These are phyloP conservation scores for Ogataea nakhonphanomensis DNA, from an alignment of 805 yeast species.

Conservation along the genomic window DNA sequence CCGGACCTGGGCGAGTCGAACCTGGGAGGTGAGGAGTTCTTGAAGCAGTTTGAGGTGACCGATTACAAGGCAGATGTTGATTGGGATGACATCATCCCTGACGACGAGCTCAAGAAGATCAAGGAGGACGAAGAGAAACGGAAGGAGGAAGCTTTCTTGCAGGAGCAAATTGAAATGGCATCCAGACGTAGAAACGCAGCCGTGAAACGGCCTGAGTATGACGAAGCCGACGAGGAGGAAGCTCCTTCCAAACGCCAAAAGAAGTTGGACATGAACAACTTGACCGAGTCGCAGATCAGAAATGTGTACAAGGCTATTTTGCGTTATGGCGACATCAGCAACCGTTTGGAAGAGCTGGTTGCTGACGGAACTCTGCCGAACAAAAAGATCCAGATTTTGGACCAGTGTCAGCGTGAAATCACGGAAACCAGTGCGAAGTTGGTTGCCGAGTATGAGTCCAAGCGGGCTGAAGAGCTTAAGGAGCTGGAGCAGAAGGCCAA, in stretches of 20 bases:
- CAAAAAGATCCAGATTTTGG: conserved; percentile 74
- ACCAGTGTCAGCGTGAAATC: conserved; percentile 73
- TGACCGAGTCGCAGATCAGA: conserved; percentile 85
- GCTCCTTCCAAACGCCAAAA: conserved; percentile 33
- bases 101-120: conserved; percentile 80
- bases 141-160: conserved; percentile 79
- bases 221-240: conserved; percentile 36
- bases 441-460: conserved; percentile 61
- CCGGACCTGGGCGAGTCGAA: conserved; percentile 98
- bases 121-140: conserved; percentile 89
- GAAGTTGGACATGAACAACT: conserved; percentile 42
- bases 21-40: conserved; percentile 95
- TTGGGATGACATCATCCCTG: conserved; percentile 99
- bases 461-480: conserved; percentile 52
- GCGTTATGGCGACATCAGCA: conserved; percentile 73
- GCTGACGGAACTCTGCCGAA: conserved; percentile 87
- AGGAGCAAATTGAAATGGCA: conserved; percentile 86
- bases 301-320: conserved; percentile 79
- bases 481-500: conserved; percentile 58
- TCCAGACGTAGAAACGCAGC: conserved; percentile 77
- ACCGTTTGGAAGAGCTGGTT: conserved; percentile 78
- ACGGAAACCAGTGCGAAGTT: conserved; percentile 56
- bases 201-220: conserved; percentile 45
- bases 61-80: conserved; percentile 97
- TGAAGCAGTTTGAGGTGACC: conserved; percentile 96